Evolutionary conservation across 306 rosid species (phyloP).

Genomic region (Vigna trinervia): DNA sequence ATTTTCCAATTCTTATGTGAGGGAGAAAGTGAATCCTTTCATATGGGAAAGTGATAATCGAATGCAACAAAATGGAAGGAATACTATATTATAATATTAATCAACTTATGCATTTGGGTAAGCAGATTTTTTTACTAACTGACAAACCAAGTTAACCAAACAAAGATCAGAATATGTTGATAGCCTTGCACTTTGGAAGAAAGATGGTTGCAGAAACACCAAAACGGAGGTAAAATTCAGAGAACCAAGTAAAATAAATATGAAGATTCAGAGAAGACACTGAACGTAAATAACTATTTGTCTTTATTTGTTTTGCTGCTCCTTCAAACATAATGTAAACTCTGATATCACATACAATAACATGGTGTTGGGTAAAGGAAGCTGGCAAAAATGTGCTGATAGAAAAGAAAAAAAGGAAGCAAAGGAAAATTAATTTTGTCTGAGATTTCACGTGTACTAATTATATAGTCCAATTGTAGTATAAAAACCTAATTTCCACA

Average conservation of each 20-base stretch:
- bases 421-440: too few species aligned
- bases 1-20: conserved; percentile 16
- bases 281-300: not conserved
- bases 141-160: too few species aligned
- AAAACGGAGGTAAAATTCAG: not conserved
- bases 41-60: not conserved
- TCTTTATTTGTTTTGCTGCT: too few species aligned
- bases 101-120: too few species aligned
- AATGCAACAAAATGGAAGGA: too few species aligned
- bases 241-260: not conserved
- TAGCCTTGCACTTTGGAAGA: not conserved
- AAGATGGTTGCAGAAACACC: not conserved
- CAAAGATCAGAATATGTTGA: not conserved
- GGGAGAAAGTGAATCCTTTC: conserved; percentile 4
- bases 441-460: too few species aligned
- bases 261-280: not conserved
- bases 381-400: not conserved
- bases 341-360: too few species aligned
- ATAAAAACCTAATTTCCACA: not conserved
- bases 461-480: too few species aligned
- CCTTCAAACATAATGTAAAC: too few species aligned
- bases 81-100: too few species aligned
- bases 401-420: not conserved
- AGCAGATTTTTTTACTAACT: too few species aligned
- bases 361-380: not conserved